Conservation (phyloP, 73 alveolate species). For the Symbiodinium natans region DNA sequence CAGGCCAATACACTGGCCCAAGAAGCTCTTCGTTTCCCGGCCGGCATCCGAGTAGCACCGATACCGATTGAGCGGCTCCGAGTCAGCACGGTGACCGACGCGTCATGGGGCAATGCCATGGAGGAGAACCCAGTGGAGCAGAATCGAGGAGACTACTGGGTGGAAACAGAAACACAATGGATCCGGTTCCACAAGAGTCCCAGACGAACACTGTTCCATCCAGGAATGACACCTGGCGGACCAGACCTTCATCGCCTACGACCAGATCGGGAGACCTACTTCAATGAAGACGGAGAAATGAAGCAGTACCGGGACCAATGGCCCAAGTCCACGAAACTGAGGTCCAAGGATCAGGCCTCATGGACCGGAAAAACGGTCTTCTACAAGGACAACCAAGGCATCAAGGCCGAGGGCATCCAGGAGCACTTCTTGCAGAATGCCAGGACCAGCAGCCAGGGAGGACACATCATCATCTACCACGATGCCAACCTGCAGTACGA, state of each 20-base stretch:
- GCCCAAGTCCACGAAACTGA: background rate
- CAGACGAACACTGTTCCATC: background rate
- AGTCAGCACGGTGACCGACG: background rate
- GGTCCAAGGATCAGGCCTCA: background rate
- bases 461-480: slow-evolving; percentile 5
- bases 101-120: slow-evolving; percentile 23
- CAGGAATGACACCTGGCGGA: background rate
- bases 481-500: background rate
- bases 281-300: background rate
- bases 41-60: background rate
- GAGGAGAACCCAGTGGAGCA: background rate
- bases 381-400: too few species aligned
- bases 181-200: background rate
- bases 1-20: background rate
- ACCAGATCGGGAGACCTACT: background rate
- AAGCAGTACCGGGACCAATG: background rate
- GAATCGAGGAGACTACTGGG: background rate
- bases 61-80: background rate
- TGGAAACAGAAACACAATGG: background rate
- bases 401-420: background rate
- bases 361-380: slow-evolving; percentile 12
- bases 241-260: background rate
- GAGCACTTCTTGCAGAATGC: background rate
- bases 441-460: background rate
- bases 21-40: background rate